phyloP scores from a whole-genome alignment of 306 rosid species.

The Inga leiocalycina region DNA sequence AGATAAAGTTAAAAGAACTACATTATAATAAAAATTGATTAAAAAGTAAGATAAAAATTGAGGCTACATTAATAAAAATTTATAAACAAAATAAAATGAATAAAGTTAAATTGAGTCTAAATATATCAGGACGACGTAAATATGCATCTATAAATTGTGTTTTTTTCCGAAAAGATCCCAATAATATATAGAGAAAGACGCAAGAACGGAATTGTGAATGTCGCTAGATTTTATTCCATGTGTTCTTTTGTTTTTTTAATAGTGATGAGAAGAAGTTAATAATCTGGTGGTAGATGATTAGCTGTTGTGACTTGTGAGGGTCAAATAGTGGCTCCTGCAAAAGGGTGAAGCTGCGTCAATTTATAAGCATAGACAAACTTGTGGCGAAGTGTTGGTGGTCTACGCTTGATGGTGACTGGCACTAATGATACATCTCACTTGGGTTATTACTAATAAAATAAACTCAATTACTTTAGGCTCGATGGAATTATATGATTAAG shows the following conservation, averaged over 20 bases:
- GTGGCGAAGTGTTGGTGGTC: neutral
- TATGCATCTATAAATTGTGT: too few species aligned
- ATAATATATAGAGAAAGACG: neutral
- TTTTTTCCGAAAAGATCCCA: neutral
- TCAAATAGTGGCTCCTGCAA: slow-evolving; percentile 13
- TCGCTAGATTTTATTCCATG: neutral
- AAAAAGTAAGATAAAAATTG: too few species aligned
- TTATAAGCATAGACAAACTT: neutral
- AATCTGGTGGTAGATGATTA: neutral
- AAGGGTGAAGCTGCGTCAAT: slow-evolving; percentile 5
- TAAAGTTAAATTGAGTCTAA: neutral
- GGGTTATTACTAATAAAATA: neutral
- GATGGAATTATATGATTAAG: slow-evolving; percentile 13
- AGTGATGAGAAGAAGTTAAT: neutral
- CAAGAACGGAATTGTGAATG: neutral
- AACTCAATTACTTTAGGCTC: neutral
- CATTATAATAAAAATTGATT: neutral
- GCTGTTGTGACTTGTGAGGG: neutral
- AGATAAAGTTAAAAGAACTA: neutral
- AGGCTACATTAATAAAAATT: too few species aligned
- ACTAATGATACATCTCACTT: slow-evolving; percentile 14
- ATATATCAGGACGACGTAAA: neutral
- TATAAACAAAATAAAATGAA: neutral
- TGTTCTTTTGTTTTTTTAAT: neutral
- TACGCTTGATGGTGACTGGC: slow-evolving; percentile 32